A percentile compares a stretch with the other conserved stretches of the same genome.
These are phyloP conservation scores for Hypoxylon fuscum DNA, from an alignment of 495 filamentous ascomycete genomes.

Conservation along the genomic window DNA sequence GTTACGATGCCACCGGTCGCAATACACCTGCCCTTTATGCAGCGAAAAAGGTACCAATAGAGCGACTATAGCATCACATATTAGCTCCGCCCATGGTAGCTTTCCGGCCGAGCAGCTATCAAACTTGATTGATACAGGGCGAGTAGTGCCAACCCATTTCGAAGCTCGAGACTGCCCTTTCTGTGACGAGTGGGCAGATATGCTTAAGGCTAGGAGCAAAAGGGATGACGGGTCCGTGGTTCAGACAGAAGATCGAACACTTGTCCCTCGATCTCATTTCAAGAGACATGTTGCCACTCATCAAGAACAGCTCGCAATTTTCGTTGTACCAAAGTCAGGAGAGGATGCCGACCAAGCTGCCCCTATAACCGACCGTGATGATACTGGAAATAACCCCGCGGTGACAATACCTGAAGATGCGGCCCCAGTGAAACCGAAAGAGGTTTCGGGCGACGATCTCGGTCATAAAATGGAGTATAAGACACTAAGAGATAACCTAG, in stretches of 20 bases:
- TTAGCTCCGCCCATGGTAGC: not conserved
- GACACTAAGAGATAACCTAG: no score
- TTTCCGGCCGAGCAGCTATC: not conserved
- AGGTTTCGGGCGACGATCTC: no score
- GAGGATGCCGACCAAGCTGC: no score
- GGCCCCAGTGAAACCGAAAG: no score
- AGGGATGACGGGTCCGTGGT: no score
- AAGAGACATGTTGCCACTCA: constrained; percentile 33
- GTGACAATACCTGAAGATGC: no score
- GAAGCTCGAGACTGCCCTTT: constrained; percentile 28
- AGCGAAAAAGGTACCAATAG: no score
- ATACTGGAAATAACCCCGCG: no score
- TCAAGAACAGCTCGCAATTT: constrained; percentile 29
- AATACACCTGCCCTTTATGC: constrained; percentile 42
- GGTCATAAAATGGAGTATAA: no score
- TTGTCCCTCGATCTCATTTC: constrained; percentile 10
- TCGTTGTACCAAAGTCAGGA: no score
- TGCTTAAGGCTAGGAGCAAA: no score
- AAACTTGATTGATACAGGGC: constrained; percentile 5
- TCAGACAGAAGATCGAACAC: not conserved
- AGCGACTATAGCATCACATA: not conserved
- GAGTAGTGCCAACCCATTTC: not conserved
- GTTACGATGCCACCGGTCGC: constrained; percentile 37
- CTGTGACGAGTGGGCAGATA: constrained; percentile 32
- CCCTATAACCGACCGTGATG: no score